Conservation (phyloP, 371 early-diverging fungal species). For the Apophysomyces sp. region DNA sequence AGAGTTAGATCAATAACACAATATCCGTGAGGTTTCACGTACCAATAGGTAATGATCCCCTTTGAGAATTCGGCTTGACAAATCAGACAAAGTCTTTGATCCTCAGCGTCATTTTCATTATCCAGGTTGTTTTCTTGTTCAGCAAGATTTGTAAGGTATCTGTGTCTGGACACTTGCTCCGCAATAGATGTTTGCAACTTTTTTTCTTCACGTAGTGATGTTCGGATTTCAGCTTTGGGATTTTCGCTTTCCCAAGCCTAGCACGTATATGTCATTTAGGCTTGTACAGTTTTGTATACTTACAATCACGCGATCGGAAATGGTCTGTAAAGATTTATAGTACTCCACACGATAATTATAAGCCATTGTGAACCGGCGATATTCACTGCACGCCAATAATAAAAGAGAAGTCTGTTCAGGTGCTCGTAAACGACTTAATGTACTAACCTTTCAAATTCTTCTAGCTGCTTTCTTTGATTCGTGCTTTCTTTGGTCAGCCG, state of each 20-base stretch:
- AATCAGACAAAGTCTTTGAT: constrained; percentile 49
- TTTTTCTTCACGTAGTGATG: constrained; percentile 21
- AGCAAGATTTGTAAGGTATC: constrained; percentile 49
- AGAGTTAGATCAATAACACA: background rate
- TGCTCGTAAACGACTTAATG: background rate
- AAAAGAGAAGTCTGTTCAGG: background rate
- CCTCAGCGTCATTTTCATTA: constrained; percentile 1
- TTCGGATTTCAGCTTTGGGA: constrained; percentile 26
- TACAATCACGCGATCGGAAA: constrained; percentile 50
- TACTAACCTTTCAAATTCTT: constrained; percentile 34
- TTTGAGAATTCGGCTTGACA: constrained; percentile 50
- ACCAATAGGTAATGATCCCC: constrained; percentile 63
- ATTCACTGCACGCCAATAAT: constrained; percentile 15
- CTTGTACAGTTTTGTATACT: background rate
- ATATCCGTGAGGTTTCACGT: background rate
- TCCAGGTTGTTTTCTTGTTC: constrained; percentile 9
- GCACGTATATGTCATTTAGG: background rate
- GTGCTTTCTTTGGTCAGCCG: constrained; percentile 12
- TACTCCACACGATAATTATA: constrained; percentile 55
- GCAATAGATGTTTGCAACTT: constrained; percentile 18
- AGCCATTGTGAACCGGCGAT: constrained; percentile 28
- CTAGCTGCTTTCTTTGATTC: constrained; percentile 25
- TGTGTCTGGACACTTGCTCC: constrained; percentile 27
- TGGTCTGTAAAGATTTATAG: constrained; percentile 53
- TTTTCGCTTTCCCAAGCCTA: constrained; percentile 26